Percentiles rank a stretch among this genome's conserved stretches.
phyloP scores from a whole-genome alignment of 2,329 filamentous ascomycete species.

The Mycogone perniciosa region DNA sequence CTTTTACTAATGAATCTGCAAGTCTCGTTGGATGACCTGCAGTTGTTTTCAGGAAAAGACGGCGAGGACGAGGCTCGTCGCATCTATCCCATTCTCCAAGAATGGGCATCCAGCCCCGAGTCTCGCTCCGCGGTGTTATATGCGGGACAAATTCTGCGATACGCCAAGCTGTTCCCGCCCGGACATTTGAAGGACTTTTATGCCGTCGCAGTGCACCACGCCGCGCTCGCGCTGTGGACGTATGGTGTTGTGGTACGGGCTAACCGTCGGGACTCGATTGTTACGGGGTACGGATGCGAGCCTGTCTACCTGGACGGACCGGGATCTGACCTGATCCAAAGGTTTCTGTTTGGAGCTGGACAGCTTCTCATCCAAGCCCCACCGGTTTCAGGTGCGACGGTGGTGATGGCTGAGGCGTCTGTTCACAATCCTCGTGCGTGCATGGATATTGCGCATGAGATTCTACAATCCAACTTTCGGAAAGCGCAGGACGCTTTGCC shows the following conservation, averaged over 20 bases:
- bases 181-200: constrained; percentile 58
- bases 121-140: constrained; percentile 59
- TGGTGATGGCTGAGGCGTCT: constrained; percentile 28
- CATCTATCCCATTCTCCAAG: constrained; percentile 51
- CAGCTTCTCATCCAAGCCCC: constrained; percentile 42
- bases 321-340: constrained; percentile 45
- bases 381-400: constrained; percentile 14
- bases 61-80: constrained; percentile 58
- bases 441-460: constrained; percentile 52
- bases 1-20: constrained; percentile 59
- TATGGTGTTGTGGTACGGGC: constrained; percentile 55
- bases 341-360: constrained; percentile 55
- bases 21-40: constrained; percentile 57
- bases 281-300: constrained; percentile 29
- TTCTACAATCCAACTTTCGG: constrained; percentile 49
- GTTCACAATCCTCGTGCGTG: constrained; percentile 52
- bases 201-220: constrained; percentile 63
- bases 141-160: constrained; percentile 59
- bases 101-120: constrained; percentile 51
- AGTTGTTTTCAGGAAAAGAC: constrained; percentile 62
- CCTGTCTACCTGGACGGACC: constrained; percentile 50
- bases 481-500: constrained; percentile 40
- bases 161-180: constrained; percentile 48
- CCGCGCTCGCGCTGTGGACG: constrained; percentile 61
- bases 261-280: constrained; percentile 24